Percentiles rank a stretch among this genome's conserved stretches.
Conservation (phyloP, 2,329 filamentous ascomycete species). For the Talaromyces marneffei region DNA sequence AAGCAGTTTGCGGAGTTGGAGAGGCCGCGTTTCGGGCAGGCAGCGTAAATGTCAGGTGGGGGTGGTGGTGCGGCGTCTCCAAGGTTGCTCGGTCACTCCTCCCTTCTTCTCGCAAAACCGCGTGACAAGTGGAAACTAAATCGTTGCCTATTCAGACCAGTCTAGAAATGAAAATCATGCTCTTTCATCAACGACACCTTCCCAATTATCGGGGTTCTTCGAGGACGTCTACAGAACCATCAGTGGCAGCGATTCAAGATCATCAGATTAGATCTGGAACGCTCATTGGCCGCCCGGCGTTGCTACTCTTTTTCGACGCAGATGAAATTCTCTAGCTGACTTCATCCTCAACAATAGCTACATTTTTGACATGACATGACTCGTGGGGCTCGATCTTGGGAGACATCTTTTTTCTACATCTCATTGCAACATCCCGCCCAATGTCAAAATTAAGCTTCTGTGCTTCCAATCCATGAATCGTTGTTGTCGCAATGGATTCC, state of each 20-base stretch:
- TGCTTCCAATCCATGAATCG: slow-evolving; percentile 1
- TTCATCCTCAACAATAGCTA: background rate
- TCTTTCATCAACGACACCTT: too few species aligned
- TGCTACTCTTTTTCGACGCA: background rate
- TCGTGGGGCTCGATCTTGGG: background rate
- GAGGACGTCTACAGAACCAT: background rate
- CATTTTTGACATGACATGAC: background rate
- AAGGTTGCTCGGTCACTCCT: slow-evolving; percentile 5
- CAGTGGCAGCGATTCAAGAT: background rate
- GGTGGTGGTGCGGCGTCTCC: slow-evolving; percentile 10
- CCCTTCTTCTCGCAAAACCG: background rate
- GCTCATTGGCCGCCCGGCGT: background rate
- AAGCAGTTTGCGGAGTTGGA: background rate
- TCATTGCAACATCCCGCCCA: too few species aligned
- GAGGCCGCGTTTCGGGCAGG: background rate
- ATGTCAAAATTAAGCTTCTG: background rate
- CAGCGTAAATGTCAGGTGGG: slow-evolving; percentile 10
- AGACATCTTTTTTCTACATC: too few species aligned
- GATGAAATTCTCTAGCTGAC: background rate
- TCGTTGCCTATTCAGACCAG: too few species aligned
- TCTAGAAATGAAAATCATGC: background rate
- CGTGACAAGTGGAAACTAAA: background rate
- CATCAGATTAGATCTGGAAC: slow-evolving; percentile 9
- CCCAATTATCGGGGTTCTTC: background rate
- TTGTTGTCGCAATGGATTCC: background rate